These are phyloP conservation scores for Limonium bicolor DNA, from an alignment of 148 eudicot genomes.

Conservation along the genomic window DNA sequence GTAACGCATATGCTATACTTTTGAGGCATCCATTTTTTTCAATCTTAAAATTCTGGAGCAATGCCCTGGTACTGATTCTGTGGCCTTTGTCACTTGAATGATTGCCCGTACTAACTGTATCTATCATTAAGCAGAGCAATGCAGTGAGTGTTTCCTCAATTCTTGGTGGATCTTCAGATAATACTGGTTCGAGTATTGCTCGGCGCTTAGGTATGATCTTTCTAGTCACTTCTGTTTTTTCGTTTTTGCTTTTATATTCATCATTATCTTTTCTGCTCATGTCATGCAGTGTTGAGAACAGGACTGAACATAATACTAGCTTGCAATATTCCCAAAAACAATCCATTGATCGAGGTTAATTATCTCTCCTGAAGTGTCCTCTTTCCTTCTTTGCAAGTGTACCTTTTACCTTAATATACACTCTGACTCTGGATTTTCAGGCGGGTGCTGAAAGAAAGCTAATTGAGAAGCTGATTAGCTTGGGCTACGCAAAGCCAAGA, in stretches of 20 bases:
- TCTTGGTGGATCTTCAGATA: constrained; percentile 74
- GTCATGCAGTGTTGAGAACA: constrained; percentile 56
- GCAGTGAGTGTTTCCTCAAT: constrained; percentile 55
- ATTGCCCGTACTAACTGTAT: too few relatives aligned
- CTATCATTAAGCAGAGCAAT: constrained; percentile 31
- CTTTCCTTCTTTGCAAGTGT: background rate
- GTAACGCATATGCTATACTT: too few relatives aligned
- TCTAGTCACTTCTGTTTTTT: too few relatives aligned
- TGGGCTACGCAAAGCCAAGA: constrained; percentile 52
- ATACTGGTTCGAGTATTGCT: constrained; percentile 76
- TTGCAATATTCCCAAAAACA: constrained; percentile 70
- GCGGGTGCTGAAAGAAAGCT: constrained; percentile 66
- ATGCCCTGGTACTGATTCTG: too few relatives aligned
- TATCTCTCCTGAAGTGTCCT: constrained; percentile 8
- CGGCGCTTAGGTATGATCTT: constrained; percentile 84
- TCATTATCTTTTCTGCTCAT: background rate
- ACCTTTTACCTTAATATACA: background rate
- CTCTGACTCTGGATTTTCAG: constrained; percentile 13
- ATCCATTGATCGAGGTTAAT: constrained; percentile 58
- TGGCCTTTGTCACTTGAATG: background rate
- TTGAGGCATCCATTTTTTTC: too few relatives aligned
- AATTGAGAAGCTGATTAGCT: constrained; percentile 50
- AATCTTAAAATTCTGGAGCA: too few relatives aligned
- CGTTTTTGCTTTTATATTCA: background rate
- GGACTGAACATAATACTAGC: constrained; percentile 64